Conservation (phyloP, 1,284 basidiomycete genomes). For the Leccinum solheimii region DNA sequence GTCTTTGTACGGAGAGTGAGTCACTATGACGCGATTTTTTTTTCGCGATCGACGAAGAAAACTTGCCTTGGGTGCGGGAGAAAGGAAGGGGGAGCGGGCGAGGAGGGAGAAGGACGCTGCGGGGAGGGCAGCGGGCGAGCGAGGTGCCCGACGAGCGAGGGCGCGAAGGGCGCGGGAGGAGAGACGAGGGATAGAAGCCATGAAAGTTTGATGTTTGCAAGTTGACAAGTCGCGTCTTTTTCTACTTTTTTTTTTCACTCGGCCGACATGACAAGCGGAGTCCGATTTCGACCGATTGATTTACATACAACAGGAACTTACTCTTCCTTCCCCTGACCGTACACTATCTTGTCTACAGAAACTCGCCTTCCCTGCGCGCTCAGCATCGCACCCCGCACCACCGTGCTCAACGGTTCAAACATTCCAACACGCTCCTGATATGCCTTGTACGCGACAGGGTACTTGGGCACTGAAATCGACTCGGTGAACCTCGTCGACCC, state of each 20-base stretch:
- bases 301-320: constrained; percentile 2
- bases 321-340: constrained; percentile 33
- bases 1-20: constrained; percentile 20
- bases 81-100: constrained; percentile 49
- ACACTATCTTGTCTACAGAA: constrained; percentile 44
- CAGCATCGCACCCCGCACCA: constrained; percentile 41
- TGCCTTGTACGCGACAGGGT: constrained; percentile 67
- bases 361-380: constrained; percentile 36
- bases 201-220: constrained; percentile 3
- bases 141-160: constrained; percentile 24
- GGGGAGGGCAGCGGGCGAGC: constrained; percentile 33
- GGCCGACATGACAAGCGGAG: constrained; percentile 12
- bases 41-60: constrained; percentile 18
- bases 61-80: constrained; percentile 46
- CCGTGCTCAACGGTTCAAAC: constrained; percentile 66
- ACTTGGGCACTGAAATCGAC: constrained; percentile 75
- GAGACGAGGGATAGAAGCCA: constrained; percentile 27
- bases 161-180: constrained; percentile 25
- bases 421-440: constrained; percentile 83
- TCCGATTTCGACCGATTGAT: constrained; percentile 22
- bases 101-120: constrained; percentile 76
- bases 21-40: constrained; percentile 5
- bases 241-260: constrained; percentile 1
- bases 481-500: constrained; percentile 80
- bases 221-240: constrained; percentile 13